A percentile compares a stretch with the other conserved stretches of the same genome.
phyloP scores from a whole-genome alignment of 352 stramenopile species.

The Blastocystis sp. region DNA sequence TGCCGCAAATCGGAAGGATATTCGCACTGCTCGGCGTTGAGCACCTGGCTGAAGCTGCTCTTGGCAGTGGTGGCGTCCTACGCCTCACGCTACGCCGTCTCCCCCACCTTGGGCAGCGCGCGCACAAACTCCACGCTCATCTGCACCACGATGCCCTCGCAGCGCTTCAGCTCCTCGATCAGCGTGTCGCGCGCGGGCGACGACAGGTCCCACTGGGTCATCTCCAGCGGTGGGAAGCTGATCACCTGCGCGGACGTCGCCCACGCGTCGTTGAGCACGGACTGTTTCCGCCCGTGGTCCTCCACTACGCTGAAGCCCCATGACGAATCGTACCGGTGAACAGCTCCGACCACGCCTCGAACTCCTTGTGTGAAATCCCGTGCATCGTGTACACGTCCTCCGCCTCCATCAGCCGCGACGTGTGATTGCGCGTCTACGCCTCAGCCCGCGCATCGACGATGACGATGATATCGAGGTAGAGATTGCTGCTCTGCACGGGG shows the following conservation, averaged over 20 bases:
- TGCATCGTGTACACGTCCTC: background rate
- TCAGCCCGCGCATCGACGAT: background rate
- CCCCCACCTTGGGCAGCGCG: background rate
- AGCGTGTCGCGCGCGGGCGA: background rate
- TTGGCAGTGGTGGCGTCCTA: slow-evolving; percentile 11
- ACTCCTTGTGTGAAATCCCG: background rate
- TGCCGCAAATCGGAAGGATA: slow-evolving; percentile 9
- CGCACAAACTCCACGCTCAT: background rate
- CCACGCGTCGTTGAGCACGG: slow-evolving; percentile 38
- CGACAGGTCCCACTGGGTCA: slow-evolving; percentile 13
- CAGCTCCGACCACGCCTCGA: background rate
- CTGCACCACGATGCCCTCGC: background rate
- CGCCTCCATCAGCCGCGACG: background rate
- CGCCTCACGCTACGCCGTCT: background rate
- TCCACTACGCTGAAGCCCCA: background rate
- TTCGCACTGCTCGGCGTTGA: slow-evolving; percentile 26
- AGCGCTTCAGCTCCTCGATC: background rate
- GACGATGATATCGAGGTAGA: slow-evolving; percentile 32
- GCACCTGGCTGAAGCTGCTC: background rate
- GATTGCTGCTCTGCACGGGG: background rate
- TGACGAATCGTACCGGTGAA: background rate
- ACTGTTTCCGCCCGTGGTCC: slow-evolving; percentile 15
- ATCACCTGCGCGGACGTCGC: slow-evolving; percentile 15
- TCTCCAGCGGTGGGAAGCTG: background rate
- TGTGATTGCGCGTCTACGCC: slow-evolving; percentile 7